Evolutionary conservation across 768 basidiomycete species (phyloP), one percentile per base, ranked within the genome.

Genomic region (Mycena maculata): DNA sequence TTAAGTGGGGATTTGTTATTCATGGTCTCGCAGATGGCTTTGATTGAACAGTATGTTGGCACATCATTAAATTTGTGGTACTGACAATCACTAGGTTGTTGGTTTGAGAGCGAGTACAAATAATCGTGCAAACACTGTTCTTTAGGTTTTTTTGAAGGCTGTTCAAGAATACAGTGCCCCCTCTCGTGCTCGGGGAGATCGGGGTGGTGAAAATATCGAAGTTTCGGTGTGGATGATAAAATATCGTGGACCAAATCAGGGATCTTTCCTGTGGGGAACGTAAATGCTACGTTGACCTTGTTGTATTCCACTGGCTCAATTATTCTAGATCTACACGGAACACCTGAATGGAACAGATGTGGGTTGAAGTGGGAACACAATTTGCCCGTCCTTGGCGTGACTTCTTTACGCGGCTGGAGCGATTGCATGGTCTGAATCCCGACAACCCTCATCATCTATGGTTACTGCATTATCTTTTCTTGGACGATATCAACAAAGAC

Each of bases 11-110:
- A 12, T 68, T 77, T 63, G 73, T 77, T 3, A 73, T 76, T 42
- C 77, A 78, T 54, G 77, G 75, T 0, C 68, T 77, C 45, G 68
- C 75, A 25, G 78, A 80, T 65, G 79, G 79, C 1, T 79, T 75
- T 65, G 73, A 72, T 61, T 59, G 73, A 23, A 78, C 69, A 36
- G 77, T 78, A 42, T n/a, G 71, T 63, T 53, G 8, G 8, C 6
- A 41, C 1, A 4, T 12, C 53, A 15, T n/a, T 20, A 15, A 12
- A 16, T 52, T 52, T 52, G 20, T 36, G 33, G 13, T 36, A 36
- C 33, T 36, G 33, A 36, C 30, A 22, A 5, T 11, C n/a, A 61
- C 7, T 41, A 68, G 71, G 48, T 71, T 27, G 63, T 61, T 1
- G 71, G 58, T 1, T 42, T 73, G 8, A 49, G 50, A 20, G 68